Evolutionary conservation across 306 rosid genomes (phyloP), one percentile per base, ranked within the genome.

Genomic region (Sicyos edulis): DNA sequence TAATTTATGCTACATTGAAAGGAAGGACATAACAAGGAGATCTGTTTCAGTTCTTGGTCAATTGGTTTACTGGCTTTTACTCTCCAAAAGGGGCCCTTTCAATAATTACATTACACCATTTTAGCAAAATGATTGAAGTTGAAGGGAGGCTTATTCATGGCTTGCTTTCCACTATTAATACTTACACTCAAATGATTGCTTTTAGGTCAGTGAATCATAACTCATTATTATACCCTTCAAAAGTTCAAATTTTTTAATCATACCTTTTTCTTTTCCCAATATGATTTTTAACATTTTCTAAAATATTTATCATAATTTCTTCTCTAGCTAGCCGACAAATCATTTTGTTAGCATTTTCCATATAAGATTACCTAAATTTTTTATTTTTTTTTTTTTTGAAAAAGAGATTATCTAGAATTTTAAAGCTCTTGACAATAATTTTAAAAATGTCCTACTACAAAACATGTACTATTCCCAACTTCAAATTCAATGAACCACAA

Each of bases 61-160:
- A 14, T 60, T 29, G 9, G 42, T 10, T 60, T 29, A 32, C 6
- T 34, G 49, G 49, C 12, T 19, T n/a, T 24, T 24, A 40, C 19
- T 24, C 17, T 9, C 42, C 17, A 55, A 55, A 19, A 29, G 60
- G 60, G 60, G 19, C 59, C 58, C 60, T 55, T 55, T 1, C 12
- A 24, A 22, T 58, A 24, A 55, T 24, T 59, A 59, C 65, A 32
- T 0, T 62, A 62, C 24, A 32, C 49, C 22, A 62, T 29, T 32
- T 32, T 29, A 32, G 49, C 49, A 40, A 40, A 62, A 26, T 62
- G 17, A 47, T 62, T 62, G 68, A 40, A 62, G 68, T n/a, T 62
- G 13, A 34, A 34, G 49, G 19, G 68, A 34, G 13, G 29, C 68
- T 59, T 6, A 62, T 32, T 34, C 68, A 34, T 62, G 68, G 51